Conservation (phyloP, 108 stramenopile species). For the Chaetoceros tenuissimus region DNA sequence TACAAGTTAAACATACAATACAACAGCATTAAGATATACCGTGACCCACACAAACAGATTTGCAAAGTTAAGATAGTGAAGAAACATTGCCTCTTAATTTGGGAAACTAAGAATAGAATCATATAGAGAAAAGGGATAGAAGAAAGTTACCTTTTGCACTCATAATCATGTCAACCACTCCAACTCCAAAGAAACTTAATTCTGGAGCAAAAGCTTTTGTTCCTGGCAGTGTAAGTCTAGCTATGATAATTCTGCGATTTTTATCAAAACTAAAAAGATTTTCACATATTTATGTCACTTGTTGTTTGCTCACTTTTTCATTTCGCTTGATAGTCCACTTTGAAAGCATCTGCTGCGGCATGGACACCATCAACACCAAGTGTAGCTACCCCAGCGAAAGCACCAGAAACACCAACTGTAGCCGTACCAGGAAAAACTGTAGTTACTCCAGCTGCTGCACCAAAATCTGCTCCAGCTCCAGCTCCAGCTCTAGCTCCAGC, state of each 20-base stretch:
- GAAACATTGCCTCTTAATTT: too few species aligned
- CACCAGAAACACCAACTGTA: neutral
- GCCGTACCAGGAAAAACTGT: neutral
- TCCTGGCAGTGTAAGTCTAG: neutral
- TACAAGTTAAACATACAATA: too few species aligned
- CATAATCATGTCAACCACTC: neutral
- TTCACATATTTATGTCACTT: too few species aligned
- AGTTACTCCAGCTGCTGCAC: neutral
- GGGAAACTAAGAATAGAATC: too few species aligned
- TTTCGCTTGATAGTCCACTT: neutral
- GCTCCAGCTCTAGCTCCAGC: neutral
- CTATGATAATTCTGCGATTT: too few species aligned
- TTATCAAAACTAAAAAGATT: too few species aligned
- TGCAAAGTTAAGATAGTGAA: too few species aligned
- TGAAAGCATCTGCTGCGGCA: neutral
- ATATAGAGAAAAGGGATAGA: neutral
- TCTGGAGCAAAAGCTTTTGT: neutral
- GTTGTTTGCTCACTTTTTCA: too few species aligned
- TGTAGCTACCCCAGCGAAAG: neutral
- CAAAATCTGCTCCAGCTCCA: neutral
- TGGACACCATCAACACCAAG: neutral
- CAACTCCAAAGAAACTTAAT: neutral
- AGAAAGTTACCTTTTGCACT: neutral
- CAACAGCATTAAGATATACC: too few species aligned
- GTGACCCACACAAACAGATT: too few species aligned